These are phyloP conservation scores for Rhizopogon rudus DNA, from an alignment of 768 basidiomycete species.

Conservation along the genomic window DNA sequence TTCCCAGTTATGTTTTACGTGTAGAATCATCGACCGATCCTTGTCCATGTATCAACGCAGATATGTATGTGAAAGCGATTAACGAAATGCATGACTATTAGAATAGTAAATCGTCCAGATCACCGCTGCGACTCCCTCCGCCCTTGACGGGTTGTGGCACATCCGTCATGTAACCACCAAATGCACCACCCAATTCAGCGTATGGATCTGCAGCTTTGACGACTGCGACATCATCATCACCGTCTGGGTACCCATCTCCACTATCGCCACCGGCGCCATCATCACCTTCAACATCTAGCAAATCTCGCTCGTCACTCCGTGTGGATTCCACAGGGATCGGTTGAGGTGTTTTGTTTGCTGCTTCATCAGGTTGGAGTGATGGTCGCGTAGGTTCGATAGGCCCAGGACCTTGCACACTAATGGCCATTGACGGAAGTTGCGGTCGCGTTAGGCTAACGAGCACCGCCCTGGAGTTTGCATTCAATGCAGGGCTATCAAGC, in stretches of 20 bases:
- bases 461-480: constrained; percentile 70
- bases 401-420: constrained; percentile 58
- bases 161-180: constrained; percentile 69
- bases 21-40: not conserved
- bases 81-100: constrained; percentile 21
- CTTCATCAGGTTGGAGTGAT: constrained; percentile 21
- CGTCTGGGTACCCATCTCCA: constrained; percentile 29
- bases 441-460: constrained; percentile 57
- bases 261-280: constrained; percentile 22
- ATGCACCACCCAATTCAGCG: constrained; percentile 73
- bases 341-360: constrained; percentile 22
- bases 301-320: constrained; percentile 10
- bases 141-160: constrained; percentile 59
- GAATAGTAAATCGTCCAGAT: constrained; percentile 68
- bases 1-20: not conserved
- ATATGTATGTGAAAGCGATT: not conserved
- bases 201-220: constrained; percentile 60
- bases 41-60: constrained; percentile 1
- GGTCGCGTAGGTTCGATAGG: constrained; percentile 24
- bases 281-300: constrained; percentile 15
- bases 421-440: constrained; percentile 36
- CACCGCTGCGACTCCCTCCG: constrained; percentile 35
- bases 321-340: constrained; percentile 24
- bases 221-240: constrained; percentile 34
- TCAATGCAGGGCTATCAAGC: constrained; percentile 85